Conservation (phyloP, 2,329 filamentous ascomycete genomes). For the Lasiodiplodia hormozganensis region DNA sequence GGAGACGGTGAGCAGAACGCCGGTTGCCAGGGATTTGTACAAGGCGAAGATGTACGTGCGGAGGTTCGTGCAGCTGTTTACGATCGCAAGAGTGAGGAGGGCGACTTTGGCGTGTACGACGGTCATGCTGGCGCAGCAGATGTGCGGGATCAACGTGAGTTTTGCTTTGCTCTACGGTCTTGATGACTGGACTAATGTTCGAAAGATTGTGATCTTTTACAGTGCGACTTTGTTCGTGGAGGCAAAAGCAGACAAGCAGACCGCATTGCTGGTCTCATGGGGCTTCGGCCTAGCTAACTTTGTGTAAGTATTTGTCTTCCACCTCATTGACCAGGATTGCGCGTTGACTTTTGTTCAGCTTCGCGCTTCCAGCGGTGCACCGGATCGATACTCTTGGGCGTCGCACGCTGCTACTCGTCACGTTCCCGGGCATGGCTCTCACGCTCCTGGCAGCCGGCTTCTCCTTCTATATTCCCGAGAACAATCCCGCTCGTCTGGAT, state of each 20-base stretch:
- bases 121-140: constrained; percentile 43
- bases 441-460: constrained; percentile 58
- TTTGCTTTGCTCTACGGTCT: constrained; percentile 34
- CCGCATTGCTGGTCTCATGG: constrained; percentile 48
- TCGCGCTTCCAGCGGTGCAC: constrained; percentile 54
- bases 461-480: constrained; percentile 44
- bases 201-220: constrained; percentile 26
- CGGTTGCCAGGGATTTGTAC: constrained; percentile 10
- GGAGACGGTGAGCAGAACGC: constrained; percentile 4
- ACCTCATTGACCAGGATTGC: neutral
- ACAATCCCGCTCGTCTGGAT: constrained; percentile 35
- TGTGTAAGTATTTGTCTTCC: constrained; percentile 33
- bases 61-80: constrained; percentile 33
- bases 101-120: constrained; percentile 37
- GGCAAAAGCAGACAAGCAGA: constrained; percentile 1
- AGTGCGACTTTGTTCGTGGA: constrained; percentile 12
- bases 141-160: constrained; percentile 41
- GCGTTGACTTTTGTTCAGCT: constrained; percentile 30
- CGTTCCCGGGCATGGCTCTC: constrained; percentile 56
- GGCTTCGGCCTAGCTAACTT: constrained; percentile 56
- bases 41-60: constrained; percentile 20
- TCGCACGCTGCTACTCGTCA: constrained; percentile 52
- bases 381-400: constrained; percentile 52
- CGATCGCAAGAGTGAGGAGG: constrained; percentile 38
- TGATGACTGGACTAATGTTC: constrained; percentile 29